These are phyloP conservation scores for Takakia lepidozioides DNA, from an alignment of 225 moss, liverwort and hornwort genomes.

Conservation along the genomic window DNA sequence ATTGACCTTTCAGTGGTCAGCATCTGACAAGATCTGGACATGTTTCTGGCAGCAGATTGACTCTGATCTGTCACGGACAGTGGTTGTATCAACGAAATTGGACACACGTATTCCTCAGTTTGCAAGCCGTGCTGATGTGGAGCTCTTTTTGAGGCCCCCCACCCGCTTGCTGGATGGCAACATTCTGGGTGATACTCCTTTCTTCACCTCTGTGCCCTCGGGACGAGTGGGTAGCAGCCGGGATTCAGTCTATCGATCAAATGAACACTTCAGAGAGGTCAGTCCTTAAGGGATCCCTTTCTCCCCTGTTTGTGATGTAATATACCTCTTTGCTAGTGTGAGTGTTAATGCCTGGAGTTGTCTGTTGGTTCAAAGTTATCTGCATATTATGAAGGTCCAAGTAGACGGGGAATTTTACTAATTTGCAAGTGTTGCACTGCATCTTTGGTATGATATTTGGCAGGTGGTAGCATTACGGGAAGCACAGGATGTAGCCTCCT, in stretches of 20 bases:
- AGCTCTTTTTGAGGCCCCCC: conserved; percentile 87
- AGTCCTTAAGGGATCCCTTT: no score
- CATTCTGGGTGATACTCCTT: conserved; percentile 80
- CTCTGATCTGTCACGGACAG: conserved; percentile 88
- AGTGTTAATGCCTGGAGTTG: no score
- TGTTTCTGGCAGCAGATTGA: no score
- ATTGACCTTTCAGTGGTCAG: no score
- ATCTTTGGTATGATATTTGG: no score
- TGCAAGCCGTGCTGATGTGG: conserved; percentile 92
- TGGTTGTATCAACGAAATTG: conserved; percentile 84
- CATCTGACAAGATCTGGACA: no score
- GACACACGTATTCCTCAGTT: conserved; percentile 98
- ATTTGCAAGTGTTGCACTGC: no score
- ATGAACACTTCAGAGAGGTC: conserved; percentile 94
- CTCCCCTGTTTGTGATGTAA: no score
- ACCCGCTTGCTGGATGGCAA: conserved; percentile 64
- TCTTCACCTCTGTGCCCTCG: conserved; percentile 97
- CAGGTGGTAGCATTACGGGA: conserved; percentile 83
- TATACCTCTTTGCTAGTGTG: no score
- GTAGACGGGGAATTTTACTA: no score
- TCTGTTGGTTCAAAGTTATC: no score
- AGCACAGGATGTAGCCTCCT: conserved; percentile 66
- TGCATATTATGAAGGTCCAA: no score
- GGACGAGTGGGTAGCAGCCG: conserved; percentile 89
- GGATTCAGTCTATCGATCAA: conserved; percentile 87